Evolutionary conservation across 768 basidiomycete species (phyloP).

Genomic region (Fomitopsis pulvina): DNA sequence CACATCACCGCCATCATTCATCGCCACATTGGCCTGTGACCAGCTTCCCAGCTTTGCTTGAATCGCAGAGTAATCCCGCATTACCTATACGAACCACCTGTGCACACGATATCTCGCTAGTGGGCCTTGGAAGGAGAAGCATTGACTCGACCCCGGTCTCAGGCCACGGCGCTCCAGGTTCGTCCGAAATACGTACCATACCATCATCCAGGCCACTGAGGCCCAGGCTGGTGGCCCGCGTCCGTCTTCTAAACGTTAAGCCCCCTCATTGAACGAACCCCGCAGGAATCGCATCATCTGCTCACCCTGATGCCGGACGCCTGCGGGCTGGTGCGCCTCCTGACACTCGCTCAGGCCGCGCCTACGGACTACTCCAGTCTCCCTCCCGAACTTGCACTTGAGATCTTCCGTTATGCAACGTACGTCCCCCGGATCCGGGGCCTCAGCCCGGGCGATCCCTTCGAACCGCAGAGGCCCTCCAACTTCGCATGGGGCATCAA

Average conservation of each 20-base stretch:
- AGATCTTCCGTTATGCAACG: slow-evolving; percentile 23
- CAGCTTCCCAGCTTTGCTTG: too few relatives aligned
- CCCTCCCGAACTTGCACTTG: slow-evolving; percentile 21
- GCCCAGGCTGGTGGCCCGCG: not conserved
- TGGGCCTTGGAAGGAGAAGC: too few relatives aligned
- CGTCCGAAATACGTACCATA: not conserved
- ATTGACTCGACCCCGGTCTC: not conserved
- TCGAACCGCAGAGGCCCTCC: slow-evolving; percentile 32
- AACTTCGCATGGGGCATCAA: slow-evolving; percentile 35
- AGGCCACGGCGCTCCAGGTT: not conserved
- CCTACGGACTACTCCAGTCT: slow-evolving; percentile 11
- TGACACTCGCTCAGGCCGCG: not conserved
- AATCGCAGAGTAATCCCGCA: too few relatives aligned
- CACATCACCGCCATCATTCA: too few relatives aligned
- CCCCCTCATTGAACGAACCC: not conserved
- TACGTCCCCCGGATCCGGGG: slow-evolving; percentile 40
- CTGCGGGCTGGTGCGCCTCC: not conserved
- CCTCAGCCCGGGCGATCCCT: slow-evolving; percentile 41
- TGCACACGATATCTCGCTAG: not conserved
- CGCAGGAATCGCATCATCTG: not conserved
- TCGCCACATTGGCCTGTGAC: too few relatives aligned
- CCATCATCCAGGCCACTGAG: not conserved
- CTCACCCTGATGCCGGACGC: not conserved
- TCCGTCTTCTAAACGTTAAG: not conserved
- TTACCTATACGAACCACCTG: not conserved